phyloP scores from a whole-genome alignment of 768 basidiomycete species.

The Naganishia antarctica region DNA sequence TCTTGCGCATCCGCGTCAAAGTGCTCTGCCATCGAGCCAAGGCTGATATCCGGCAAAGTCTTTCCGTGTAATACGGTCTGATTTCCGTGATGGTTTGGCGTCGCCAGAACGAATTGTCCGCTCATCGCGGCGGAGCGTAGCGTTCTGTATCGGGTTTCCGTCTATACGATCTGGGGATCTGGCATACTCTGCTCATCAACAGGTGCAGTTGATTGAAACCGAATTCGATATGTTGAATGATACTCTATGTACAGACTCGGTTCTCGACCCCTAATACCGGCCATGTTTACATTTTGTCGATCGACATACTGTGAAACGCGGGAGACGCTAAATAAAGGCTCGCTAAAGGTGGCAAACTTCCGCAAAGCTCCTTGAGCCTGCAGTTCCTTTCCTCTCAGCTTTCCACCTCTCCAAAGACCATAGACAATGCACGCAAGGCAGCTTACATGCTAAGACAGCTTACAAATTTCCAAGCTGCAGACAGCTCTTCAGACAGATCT shows the following conservation, averaged over 20 bases:
- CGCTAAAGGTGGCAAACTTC: too few species aligned
- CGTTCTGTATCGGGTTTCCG: not conserved
- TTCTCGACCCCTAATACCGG: not conserved
- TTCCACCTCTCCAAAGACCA: too few species aligned
- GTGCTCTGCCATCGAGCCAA: constrained; percentile 17
- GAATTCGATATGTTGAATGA: constrained; percentile 1
- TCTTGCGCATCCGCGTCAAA: constrained; percentile 29
- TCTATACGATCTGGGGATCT: not conserved
- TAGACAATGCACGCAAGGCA: too few species aligned
- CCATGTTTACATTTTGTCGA: constrained; percentile 17
- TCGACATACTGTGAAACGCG: not conserved
- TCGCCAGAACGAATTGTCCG: constrained; percentile 18
- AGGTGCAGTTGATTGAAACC: not conserved
- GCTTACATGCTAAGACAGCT: too few species aligned
- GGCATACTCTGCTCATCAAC: not conserved
- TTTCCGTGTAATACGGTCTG: constrained; percentile 13
- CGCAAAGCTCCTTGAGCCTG: too few species aligned
- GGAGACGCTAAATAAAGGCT: too few species aligned
- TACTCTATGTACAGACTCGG: constrained; percentile 7
- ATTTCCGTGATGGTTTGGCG: constrained; percentile 19
- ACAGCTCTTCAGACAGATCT: too few species aligned
- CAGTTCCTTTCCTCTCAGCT: too few species aligned
- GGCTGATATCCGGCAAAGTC: constrained; percentile 27
- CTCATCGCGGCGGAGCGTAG: constrained; percentile 3
- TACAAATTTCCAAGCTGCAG: too few species aligned